phyloP scores from a whole-genome alignment of 2,329 filamentous ascomycete species.

The Neonectria neomacrospora region DNA sequence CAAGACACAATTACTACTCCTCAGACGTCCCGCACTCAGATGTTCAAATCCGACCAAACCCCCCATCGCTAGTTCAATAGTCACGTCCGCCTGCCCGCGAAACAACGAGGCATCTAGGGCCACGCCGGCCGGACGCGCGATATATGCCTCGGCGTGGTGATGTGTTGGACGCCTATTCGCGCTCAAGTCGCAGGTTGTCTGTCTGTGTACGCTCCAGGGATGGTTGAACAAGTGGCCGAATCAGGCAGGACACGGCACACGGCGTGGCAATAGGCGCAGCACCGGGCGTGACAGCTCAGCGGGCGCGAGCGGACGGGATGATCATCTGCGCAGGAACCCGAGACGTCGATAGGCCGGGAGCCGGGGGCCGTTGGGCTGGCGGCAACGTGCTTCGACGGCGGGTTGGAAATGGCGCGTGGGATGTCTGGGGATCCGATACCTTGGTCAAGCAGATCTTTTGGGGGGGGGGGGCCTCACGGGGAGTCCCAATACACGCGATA shows the following conservation, averaged over 20 bases:
- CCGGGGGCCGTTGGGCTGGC: constrained; percentile 6
- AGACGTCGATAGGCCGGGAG: constrained; percentile 39
- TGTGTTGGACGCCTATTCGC: constrained; percentile 40
- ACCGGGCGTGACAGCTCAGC: constrained; percentile 38
- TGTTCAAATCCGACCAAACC: background rate
- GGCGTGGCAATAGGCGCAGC: constrained; percentile 12
- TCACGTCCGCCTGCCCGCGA: constrained; percentile 1
- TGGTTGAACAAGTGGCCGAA: constrained; percentile 35
- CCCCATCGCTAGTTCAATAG: constrained; percentile 24
- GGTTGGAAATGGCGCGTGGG: constrained; percentile 39
- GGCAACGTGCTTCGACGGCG: constrained; percentile 1
- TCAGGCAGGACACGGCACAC: background rate
- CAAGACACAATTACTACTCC: background rate
- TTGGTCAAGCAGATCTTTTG: constrained; percentile 19
- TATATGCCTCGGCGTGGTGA: constrained; percentile 13
- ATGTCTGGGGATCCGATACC: constrained; percentile 19
- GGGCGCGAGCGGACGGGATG: constrained; percentile 38
- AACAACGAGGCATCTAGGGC: background rate
- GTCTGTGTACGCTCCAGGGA: constrained; percentile 12
- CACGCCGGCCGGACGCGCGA: constrained; percentile 16
- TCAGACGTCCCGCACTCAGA: background rate
- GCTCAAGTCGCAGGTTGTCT: constrained; percentile 1
- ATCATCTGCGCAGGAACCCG: constrained; percentile 49
- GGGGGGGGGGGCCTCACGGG: background rate
- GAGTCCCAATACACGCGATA: background rate